Evolutionary conservation across 495 filamentous ascomycete genomes (phyloP).

Genomic region (Penicillium mononematosum): DNA sequence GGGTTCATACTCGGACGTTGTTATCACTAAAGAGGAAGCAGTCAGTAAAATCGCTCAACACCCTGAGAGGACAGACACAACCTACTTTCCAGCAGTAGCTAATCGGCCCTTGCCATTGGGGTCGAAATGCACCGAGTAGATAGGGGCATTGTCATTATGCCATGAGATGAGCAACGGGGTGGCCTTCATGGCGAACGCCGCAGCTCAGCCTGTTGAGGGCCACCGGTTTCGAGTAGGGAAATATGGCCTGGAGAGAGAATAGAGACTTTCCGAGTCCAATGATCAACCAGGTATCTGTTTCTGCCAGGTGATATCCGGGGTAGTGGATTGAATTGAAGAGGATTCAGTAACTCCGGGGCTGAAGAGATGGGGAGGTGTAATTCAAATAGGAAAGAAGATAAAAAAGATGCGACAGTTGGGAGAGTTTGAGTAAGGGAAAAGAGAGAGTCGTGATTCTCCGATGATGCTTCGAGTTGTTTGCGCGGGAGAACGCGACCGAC

Average conservation of each 20-base stretch:
- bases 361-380: neutral
- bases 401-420: neutral
- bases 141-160: conserved; percentile 92
- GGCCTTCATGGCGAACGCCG: conserved; percentile 72
- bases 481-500: conserved; percentile 32
- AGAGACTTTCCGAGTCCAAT: conserved; percentile 14
- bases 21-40: conserved; percentile 62
- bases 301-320: neutral
- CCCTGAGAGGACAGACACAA: neutral
- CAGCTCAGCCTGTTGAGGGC: conserved; percentile 24
- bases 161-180: conserved; percentile 89
- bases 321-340: neutral
- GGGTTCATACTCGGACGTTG: conserved; percentile 79
- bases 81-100: conserved; percentile 79
- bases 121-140: conserved; percentile 96
- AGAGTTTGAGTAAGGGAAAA: neutral
- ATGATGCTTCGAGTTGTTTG: conserved; percentile 39
- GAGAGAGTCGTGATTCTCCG: conserved; percentile 16
- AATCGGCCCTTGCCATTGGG: conserved; percentile 88
- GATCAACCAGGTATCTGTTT: conserved; percentile 5
- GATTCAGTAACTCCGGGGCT: neutral
- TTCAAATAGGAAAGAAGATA: neutral
- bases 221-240: conserved; percentile 9
- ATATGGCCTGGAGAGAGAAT: conserved; percentile 3
- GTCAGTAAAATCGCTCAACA: conserved; percentile 14